Percentiles rank a stretch among this genome's conserved stretches.
These are phyloP conservation scores for Rutstroemia sp. DNA, from an alignment of 2,329 filamentous ascomycete genomes.

Conservation along the genomic window DNA sequence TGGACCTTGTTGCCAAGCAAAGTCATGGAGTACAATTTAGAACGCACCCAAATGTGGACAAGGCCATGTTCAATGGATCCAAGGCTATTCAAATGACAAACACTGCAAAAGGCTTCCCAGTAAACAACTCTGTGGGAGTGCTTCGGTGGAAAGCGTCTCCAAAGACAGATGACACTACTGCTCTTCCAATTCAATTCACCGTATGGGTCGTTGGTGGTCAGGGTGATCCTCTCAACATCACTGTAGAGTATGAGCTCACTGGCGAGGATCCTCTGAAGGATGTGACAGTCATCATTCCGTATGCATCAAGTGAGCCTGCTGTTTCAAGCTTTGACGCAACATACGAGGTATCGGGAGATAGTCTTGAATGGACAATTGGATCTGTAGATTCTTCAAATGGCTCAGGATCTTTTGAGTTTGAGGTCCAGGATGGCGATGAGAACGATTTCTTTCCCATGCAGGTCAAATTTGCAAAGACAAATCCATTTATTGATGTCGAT, in stretches of 20 bases:
- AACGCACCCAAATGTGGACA: constrained; percentile 95
- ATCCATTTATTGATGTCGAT: constrained; percentile 86
- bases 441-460: constrained; percentile 98
- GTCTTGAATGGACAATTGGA: constrained; percentile 89
- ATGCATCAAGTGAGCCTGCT: constrained; percentile 72
- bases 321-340: constrained; percentile 91
- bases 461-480: constrained; percentile 77
- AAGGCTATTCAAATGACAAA: constrained; percentile 90
- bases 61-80: constrained; percentile 71
- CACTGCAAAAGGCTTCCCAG: constrained; percentile 78
- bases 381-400: constrained; percentile 74
- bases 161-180: constrained; percentile 69
- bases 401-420: constrained; percentile 89
- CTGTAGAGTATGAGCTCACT: constrained; percentile 90
- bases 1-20: constrained; percentile 68
- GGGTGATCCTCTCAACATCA: constrained; percentile 77
- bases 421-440: constrained; percentile 79
- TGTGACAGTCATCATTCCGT: constrained; percentile 83
- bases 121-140: constrained; percentile 89
- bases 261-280: constrained; percentile 73
- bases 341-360: constrained; percentile 90
- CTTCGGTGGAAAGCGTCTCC: constrained; percentile 86
- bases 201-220: constrained; percentile 93
- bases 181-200: constrained; percentile 90
- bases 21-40: constrained; percentile 85